Conservation (phyloP, 257 asterid species). For the Prunella vulgaris region DNA sequence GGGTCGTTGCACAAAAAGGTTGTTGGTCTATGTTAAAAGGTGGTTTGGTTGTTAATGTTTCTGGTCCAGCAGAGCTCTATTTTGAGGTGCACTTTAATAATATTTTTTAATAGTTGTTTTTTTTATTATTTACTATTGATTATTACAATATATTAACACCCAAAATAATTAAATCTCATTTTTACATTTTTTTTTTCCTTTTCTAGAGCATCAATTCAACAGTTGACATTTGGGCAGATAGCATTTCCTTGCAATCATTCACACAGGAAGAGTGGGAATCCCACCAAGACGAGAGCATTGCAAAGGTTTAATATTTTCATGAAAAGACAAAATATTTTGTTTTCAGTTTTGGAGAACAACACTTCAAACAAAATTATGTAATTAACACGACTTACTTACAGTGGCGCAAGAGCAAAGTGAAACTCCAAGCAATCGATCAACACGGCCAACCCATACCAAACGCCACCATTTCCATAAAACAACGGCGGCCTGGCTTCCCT, state of each 20-base stretch:
- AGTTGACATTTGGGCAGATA: constrained; percentile 48
- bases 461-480: constrained; percentile 38
- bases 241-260: constrained; percentile 63
- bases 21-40: constrained; percentile 76
- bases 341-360: too few species aligned
- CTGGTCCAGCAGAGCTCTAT: constrained; percentile 37
- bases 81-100: constrained; percentile 33
- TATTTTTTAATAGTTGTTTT: not conserved
- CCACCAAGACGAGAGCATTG: constrained; percentile 39
- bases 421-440: constrained; percentile 47
- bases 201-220: constrained; percentile 35
- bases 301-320: constrained; percentile 34
- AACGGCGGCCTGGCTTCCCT: constrained; percentile 21
- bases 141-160: too few species aligned
- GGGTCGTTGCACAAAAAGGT: constrained; percentile 44
- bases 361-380: not conserved
- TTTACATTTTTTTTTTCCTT: too few species aligned
- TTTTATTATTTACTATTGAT: not conserved
- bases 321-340: too few species aligned
- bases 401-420: constrained; percentile 55
- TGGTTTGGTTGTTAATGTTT: constrained; percentile 35
- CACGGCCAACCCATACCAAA: constrained; percentile 45
- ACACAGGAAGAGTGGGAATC: constrained; percentile 49
- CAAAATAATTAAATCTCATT: not conserved
- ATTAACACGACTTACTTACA: not conserved